Evolutionary conservation across 1,284 basidiomycete genomes (phyloP), one percentile per base, ranked within the genome.

Genomic region (Pseudozyma flocculosa): DNA sequence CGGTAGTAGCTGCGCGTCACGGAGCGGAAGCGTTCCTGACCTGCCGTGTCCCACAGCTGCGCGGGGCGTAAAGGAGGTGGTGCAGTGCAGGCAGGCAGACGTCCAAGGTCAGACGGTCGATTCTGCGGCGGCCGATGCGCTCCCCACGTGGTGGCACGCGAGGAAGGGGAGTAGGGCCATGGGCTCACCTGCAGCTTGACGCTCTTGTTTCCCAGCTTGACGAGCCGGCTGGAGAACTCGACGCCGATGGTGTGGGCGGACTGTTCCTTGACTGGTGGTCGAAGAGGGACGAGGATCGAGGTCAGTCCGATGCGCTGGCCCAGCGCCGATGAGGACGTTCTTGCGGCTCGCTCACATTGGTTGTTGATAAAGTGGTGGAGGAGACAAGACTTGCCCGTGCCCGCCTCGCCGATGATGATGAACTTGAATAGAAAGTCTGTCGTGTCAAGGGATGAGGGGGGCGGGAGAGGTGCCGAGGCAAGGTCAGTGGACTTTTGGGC

Each of bases 221-320:
- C 84, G 1, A 90, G 90, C 56, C 90, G 82, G 77, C 89, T 92
- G 10, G 90, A 91, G 78, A 95, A 94, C 75, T 94, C 92, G 30
- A 95, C 92, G 13, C 93, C 94, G 60, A 98, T 97, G 14, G 94
- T 98, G 78, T 98, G 94, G 79, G 93, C 88, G 0, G 92, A 92
- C 75, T 94, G 88, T 70, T 92, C 89, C 80, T 94, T 95, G 84
- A 94, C 92, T 95, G 78, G 9, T 39, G 39, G 36, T 21, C 7
- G 26, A 29, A 22, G 26, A 18, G 21, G 1, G 26, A 17, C 17
- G n/a, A 29, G 26, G 26, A 11, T 11, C 26, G 26, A 29, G 5
- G 26, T 11, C 7, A 29, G n/a, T n/a, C n/a, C n/a, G n/a, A n/a
- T n/a, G n/a, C n/a, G n/a, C n/a, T n/a, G n/a, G n/a, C n/a, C n/a